Base-by-base conservation (phyloP, 2,329 filamentous ascomycete genomes). In the Stagonosporopsis cucurbitacearum region DNA sequence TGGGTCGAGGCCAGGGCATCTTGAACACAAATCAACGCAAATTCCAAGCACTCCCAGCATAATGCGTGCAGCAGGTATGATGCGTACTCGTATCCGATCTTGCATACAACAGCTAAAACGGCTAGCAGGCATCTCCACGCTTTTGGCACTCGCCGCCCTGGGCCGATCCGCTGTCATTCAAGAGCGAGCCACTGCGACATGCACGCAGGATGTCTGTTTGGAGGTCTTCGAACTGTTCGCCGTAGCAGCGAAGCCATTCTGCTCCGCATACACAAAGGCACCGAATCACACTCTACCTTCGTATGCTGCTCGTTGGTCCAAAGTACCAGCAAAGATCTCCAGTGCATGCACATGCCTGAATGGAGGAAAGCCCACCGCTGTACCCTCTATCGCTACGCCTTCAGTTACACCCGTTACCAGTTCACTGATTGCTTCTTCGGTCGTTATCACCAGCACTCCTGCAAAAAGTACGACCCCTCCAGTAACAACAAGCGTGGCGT, bases 291-390 rank as follows among this genome's bases (percentile, higher is more conserved):
- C 57, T 6, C n/a, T 60, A 11, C 58, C 58, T 2, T 46, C 58
- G 17, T 60, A 52, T 33, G 58, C 58, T 43, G 57, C 57, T 25
- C 57, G 42, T 30, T 59, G 52, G 52, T 47, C 48, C 6, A 54
- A 54, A 17, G 53, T 54, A 6, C 57, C 57, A 2, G 52, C 44
- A 15, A 59, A 54, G 26, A 59, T 59, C 13, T 59, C 52, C 20
- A 59, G 57, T 39, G 57, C 57, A 13, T 59, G 57, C 40, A 54
- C 50, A 9, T 54, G 46, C 23, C 36, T 60, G 32, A 55, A 55
- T 12, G 50, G 56, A 33, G 56, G 50, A 19, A 51, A 48, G 22
- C 42, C 51, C 3, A 58, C 50, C 8, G 42, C 47, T 44, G 46
- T 47, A 2, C 25, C 42, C 35, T 54, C 40, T 13, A 54, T 36